Evolutionary conservation across 140 eudicot genomes (phyloP).

Genomic region (Erigeron philadelphicus): DNA sequence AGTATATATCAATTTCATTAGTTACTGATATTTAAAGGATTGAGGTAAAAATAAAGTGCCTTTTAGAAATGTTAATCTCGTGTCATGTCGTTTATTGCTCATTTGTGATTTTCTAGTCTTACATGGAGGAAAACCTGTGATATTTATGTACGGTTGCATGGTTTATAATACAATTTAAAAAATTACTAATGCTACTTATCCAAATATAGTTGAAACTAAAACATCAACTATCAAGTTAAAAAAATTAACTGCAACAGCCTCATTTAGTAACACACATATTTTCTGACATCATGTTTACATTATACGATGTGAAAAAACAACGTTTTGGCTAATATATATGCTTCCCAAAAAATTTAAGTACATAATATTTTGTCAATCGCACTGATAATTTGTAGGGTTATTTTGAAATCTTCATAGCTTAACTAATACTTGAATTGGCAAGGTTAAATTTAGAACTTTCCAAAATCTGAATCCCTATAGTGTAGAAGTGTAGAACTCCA

Average conservation of each 20-base stretch:
- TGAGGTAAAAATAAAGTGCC: no score
- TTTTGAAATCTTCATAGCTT: neutral
- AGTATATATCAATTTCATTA: neutral
- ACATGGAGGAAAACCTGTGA: no score
- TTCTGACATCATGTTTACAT: conserved; percentile 4
- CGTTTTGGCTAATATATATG: neutral
- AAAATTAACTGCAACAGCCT: conserved; percentile 4
- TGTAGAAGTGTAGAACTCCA: neutral
- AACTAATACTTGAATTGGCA: neutral
- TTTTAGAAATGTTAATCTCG: no score
- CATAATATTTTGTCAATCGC: neutral
- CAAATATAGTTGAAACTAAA: conserved; percentile 2
- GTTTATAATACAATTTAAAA: no score
- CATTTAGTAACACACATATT: neutral
- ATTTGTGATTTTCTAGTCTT: no score
- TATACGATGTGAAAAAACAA: neutral
- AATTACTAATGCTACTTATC: neutral
- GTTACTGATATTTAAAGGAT: neutral
- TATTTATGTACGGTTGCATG: no score
- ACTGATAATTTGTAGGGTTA: neutral
- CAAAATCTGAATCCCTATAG: neutral
- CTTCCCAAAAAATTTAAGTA: neutral
- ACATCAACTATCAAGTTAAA: neutral
- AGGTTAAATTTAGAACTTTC: neutral
- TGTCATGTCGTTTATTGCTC: no score